Conservation (phyloP, 2,329 filamentous ascomycete genomes). For the Xylogone sp. region DNA sequence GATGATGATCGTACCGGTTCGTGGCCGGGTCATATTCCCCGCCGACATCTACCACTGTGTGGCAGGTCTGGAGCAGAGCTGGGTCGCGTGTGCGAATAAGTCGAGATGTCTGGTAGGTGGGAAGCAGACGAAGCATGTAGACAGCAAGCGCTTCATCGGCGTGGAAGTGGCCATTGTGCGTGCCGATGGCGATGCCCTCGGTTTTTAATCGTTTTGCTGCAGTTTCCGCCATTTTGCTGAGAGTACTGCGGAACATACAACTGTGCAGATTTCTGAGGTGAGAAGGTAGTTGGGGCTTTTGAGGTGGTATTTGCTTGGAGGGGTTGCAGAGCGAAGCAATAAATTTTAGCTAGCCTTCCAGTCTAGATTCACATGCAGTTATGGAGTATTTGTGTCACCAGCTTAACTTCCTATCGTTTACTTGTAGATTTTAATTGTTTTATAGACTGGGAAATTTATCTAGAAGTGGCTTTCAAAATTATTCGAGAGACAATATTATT, state of each 20-base stretch:
- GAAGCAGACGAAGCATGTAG: conserved; percentile 88
- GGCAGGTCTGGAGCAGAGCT: conserved; percentile 71
- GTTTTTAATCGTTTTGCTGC: conserved; percentile 83
- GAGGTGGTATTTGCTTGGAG: conserved; percentile 4
- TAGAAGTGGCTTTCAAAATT: too few relatives aligned
- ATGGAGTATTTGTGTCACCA: too few relatives aligned
- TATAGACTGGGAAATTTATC: too few relatives aligned
- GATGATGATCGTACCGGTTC: conserved; percentile 94
- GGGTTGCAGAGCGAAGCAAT: neutral
- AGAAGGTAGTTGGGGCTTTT: too few relatives aligned
- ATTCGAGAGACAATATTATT: too few relatives aligned
- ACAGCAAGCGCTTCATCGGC: conserved; percentile 97
- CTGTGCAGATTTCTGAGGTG: too few relatives aligned
- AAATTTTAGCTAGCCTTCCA: too few relatives aligned
- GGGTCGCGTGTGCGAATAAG: conserved; percentile 89
- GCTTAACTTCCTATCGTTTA: too few relatives aligned
- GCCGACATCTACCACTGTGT: conserved; percentile 97
- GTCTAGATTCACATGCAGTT: too few relatives aligned
- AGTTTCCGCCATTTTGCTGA: conserved; percentile 60
- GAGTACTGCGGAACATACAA: conserved; percentile 41
- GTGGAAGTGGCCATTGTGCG: conserved; percentile 98
- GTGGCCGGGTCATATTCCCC: conserved; percentile 77
- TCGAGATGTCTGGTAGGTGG: conserved; percentile 67
- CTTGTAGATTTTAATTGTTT: too few relatives aligned
- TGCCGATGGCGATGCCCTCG: conserved; percentile 60